Evolutionary conservation across 2,329 filamentous ascomycete species (phyloP), one percentile per base, ranked within the genome.

Genomic region (Phaeophleospora eucalypticola): DNA sequence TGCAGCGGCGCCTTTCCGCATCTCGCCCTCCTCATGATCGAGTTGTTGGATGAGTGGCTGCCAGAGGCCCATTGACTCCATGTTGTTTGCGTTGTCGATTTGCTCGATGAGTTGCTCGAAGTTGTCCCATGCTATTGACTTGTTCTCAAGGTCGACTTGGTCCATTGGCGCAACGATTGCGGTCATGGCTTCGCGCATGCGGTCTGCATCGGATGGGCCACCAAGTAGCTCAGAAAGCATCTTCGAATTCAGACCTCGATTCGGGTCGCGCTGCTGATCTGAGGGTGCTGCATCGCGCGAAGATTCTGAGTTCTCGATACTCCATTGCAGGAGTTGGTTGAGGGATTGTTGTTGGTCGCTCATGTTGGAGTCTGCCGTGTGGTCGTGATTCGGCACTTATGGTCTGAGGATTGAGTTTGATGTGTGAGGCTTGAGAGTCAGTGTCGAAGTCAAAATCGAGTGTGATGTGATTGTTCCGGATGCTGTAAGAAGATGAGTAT

Each of bases 41-140:
- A 98, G 75, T 53, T 86, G 81, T 7, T 76, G 70, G 9, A 96
- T 73, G 33, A 98, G 74, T 8, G 88, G 88, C 9, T 80, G 78
- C 93, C 93, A 98, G 24, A 97, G 76, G 4, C 79, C 78, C 16
- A 96, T 73, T 20, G 79, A 79, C 56, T 83, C 83, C 58, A 98
- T 80, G 71, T 96, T 94, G 75, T 97, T 98, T 48, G 93, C 91
- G 68, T 98, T 98, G 76, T 98, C 93, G 59, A 97, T 82, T 53
- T 81, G 83, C 74, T 96, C 89, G 61, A 96, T 85, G 49, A 95
- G 76, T 68, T 95, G 88, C 72, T 95, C 90, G 53, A 96, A 86
- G 72, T 96, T 95, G 78, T 95, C 90, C 69, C 95, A 94, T 32
- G 90, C 90, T 48, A 83, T 80, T 44, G 94, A 71, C 67, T 87